Percentiles rank a stretch among this genome's conserved stretches.
phyloP scores from a whole-genome alignment of 1,284 basidiomycete species.

The Dichomitus squalens region DNA sequence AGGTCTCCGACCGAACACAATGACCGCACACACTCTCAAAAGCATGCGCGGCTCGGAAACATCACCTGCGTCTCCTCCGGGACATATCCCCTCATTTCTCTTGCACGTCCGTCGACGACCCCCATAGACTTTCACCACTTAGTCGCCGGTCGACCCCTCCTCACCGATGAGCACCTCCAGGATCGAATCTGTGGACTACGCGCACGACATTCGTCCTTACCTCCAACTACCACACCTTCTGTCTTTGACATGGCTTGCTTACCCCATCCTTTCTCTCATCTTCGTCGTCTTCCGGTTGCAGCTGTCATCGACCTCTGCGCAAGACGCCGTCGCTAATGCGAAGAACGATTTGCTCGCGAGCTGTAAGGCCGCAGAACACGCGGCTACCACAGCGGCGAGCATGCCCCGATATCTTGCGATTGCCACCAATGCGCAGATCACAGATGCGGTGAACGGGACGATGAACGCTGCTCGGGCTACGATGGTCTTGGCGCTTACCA shows the following conservation, averaged over 20 bases:
- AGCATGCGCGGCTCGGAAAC: constrained; percentile 7
- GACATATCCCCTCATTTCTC: constrained; percentile 27
- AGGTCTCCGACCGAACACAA: constrained; percentile 26
- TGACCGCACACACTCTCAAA: constrained; percentile 29
- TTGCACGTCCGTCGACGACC: constrained; percentile 31
- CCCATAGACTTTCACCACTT: constrained; percentile 27
- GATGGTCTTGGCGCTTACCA: constrained; percentile 73
- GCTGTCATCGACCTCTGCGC: constrained; percentile 69
- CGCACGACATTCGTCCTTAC: constrained; percentile 72
- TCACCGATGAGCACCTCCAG: constrained; percentile 34
- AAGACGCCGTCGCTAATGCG: constrained; percentile 67
- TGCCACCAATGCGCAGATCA: constrained; percentile 80
- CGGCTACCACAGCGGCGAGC: constrained; percentile 80
- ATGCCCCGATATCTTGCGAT: constrained; percentile 87
- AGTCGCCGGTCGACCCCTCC: constrained; percentile 53
- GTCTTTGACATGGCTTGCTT: constrained; percentile 83
- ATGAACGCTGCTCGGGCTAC: constrained; percentile 77
- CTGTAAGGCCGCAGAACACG: constrained; percentile 82
- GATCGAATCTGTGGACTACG: constrained; percentile 44
- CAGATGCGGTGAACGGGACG: constrained; percentile 75
- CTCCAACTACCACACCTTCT: constrained; percentile 82
- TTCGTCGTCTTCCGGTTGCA: constrained; percentile 85
- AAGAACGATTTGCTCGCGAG: constrained; percentile 76
- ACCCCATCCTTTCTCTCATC: constrained; percentile 83
- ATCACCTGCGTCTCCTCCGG: constrained; percentile 17